These are phyloP conservation scores for Alopecurus myosuroides DNA, from an alignment of 176 grass and related monocot species.

Conservation along the genomic window DNA sequence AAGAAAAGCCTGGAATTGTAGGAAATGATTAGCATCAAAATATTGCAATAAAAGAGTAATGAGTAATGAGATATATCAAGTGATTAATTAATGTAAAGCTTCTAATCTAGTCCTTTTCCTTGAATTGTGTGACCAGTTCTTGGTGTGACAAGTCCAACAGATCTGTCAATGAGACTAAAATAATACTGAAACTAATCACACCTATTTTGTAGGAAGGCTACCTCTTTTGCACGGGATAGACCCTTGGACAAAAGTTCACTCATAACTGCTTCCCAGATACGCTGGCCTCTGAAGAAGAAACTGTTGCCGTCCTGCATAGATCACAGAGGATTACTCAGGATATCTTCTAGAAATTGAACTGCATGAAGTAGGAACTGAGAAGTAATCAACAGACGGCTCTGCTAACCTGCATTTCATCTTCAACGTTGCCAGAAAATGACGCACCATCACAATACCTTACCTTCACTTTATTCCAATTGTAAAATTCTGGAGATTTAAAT, in stretches of 20 bases:
- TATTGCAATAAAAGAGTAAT: neutral
- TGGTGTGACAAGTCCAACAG: neutral
- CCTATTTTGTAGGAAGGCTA: slow-evolving; percentile 12
- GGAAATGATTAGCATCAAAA: neutral
- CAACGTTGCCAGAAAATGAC: slow-evolving; percentile 63
- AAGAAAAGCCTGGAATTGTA: slow-evolving; percentile 55
- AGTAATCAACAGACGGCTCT: neutral
- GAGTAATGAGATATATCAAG: neutral
- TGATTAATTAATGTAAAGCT: neutral
- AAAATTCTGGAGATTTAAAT: slow-evolving; percentile 52
- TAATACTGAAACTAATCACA: neutral
- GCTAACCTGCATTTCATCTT: slow-evolving; percentile 45
- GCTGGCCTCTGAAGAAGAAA: slow-evolving; percentile 74
- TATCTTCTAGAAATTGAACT: neutral
- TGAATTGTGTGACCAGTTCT: neutral
- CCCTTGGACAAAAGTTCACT: slow-evolving; percentile 54
- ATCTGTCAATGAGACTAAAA: neutral
- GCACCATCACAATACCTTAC: slow-evolving; percentile 89
- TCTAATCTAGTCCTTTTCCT: neutral
- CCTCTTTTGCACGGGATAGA: slow-evolving; percentile 59
- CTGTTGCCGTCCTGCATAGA: slow-evolving; percentile 34
- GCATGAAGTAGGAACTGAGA: neutral
- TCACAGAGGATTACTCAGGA: neutral
- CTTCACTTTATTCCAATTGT: slow-evolving; percentile 95
- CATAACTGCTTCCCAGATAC: slow-evolving; percentile 69